phyloP scores from a whole-genome alignment of 345 rosid genomes.

The Brassica juncea region DNA sequence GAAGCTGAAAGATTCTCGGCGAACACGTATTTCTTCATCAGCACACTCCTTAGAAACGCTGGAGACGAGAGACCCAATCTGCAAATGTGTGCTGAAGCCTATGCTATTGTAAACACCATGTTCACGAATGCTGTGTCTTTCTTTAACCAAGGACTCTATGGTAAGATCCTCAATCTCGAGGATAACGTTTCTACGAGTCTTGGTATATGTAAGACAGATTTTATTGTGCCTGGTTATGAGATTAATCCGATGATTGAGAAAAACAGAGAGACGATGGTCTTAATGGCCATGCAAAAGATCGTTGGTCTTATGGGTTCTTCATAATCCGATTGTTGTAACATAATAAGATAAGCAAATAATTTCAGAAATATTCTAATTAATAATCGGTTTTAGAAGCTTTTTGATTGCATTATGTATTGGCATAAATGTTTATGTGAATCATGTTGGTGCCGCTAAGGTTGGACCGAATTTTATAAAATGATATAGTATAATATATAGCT shows the following conservation, averaged over 20 bases:
- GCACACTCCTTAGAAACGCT: slow-evolving; percentile 5
- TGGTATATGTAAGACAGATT: slow-evolving; percentile 30
- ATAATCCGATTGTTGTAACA: background rate
- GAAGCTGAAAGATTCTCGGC: slow-evolving; percentile 21
- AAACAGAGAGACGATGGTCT: slow-evolving; percentile 14
- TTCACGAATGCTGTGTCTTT: slow-evolving; percentile 11
- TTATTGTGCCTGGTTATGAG: slow-evolving; percentile 1
- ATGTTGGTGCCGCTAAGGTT: background rate
- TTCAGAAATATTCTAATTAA: background rate
- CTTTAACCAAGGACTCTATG: slow-evolving; percentile 6
- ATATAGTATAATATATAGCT: background rate
- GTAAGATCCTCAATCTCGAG: background rate
- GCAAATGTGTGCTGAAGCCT: slow-evolving; percentile 38
- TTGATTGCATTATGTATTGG: too few relatives aligned
- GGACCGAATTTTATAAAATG: background rate
- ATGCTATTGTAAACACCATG: slow-evolving; percentile 9
- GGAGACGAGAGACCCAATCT: slow-evolving; percentile 28
- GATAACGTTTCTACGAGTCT: background rate
- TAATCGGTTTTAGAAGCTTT: too few relatives aligned
- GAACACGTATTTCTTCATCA: slow-evolving; percentile 30
- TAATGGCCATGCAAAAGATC: slow-evolving; percentile 12
- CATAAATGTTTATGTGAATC: background rate
- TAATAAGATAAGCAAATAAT: background rate
- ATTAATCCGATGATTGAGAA: slow-evolving; percentile 31
- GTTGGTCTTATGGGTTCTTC: background rate